phyloP scores from a whole-genome alignment of 495 filamentous ascomycete species.

The Stereocaulon alpinum region DNA sequence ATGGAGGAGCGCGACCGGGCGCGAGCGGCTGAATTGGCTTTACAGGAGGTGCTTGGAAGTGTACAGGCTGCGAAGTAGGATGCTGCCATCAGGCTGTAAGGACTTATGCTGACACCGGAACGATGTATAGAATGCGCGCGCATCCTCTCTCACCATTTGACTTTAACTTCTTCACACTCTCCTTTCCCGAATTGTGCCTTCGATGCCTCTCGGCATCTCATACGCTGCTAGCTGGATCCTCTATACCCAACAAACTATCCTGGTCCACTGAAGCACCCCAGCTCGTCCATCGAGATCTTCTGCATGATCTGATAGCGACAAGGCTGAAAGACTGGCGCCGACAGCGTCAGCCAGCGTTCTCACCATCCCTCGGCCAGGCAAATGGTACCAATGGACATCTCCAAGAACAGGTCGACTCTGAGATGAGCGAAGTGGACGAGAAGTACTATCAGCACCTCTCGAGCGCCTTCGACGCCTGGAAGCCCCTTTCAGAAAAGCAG shows the following conservation, averaged over 20 bases:
- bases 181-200: conserved; percentile 71
- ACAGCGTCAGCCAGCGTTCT: conserved; percentile 27
- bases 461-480: conserved; percentile 63
- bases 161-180: conserved; percentile 70
- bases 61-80: conserved; percentile 72
- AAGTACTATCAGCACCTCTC: conserved; percentile 49
- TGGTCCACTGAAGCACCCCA: conserved; percentile 69
- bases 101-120: neutral
- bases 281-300: conserved; percentile 55
- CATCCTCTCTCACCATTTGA: conserved; percentile 55
- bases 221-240: conserved; percentile 59
- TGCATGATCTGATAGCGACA: conserved; percentile 53
- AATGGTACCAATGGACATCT: conserved; percentile 27
- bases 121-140: conserved; percentile 25
- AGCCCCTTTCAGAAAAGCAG: conserved; percentile 41
- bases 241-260: conserved; percentile 56
- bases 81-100: neutral
- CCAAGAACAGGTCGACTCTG: conserved; percentile 37
- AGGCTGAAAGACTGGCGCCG: conserved; percentile 53
- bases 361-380: conserved; percentile 11
- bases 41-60: conserved; percentile 69
- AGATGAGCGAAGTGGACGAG: conserved; percentile 46
- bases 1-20: conserved; percentile 58
- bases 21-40: conserved; percentile 70
- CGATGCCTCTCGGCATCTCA: conserved; percentile 70